These are phyloP conservation scores for Iris pallida DNA, from an alignment of 116 monocot genomes.

Conservation along the genomic window DNA sequence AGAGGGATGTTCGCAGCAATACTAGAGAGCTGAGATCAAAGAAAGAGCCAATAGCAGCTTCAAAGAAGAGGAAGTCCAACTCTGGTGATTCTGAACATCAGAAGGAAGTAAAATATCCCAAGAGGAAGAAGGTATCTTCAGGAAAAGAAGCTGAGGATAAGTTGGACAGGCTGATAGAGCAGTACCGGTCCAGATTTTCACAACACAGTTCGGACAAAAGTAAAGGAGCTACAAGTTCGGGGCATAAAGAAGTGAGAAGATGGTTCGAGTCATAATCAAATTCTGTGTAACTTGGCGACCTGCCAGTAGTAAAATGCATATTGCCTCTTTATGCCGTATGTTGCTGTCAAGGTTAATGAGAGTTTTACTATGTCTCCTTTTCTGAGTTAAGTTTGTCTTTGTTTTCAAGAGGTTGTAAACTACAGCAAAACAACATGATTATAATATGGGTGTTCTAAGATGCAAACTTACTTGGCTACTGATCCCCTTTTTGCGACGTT, in stretches of 20 bases:
- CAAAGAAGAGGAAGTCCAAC: conserved; percentile 19
- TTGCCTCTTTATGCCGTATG: too few relatives aligned
- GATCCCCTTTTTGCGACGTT: too few relatives aligned
- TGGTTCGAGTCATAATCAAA: conserved; percentile 52
- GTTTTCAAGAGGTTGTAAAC: too few relatives aligned
- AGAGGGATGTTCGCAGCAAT: not conserved
- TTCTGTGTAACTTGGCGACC: not conserved
- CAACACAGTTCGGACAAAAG: conserved; percentile 17
- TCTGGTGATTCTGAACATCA: conserved; percentile 3
- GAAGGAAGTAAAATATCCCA: conserved; percentile 19
- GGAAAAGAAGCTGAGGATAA: conserved; percentile 50
- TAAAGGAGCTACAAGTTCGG: conserved; percentile 20
- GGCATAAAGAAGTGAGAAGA: conserved; percentile 52
- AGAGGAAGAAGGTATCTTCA: conserved; percentile 27
- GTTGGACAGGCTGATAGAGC: conserved; percentile 57
- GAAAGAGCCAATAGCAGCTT: not conserved
- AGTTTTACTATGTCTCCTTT: too few relatives aligned
- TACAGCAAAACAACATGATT: too few relatives aligned
- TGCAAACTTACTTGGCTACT: too few relatives aligned
- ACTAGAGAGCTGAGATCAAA: not conserved
- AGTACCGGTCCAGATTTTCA: conserved; percentile 64
- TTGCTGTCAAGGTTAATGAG: too few relatives aligned
- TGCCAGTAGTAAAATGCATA: too few relatives aligned
- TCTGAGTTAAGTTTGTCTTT: too few relatives aligned
- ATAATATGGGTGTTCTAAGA: too few relatives aligned